Base-by-base conservation (phyloP, 441 rosid species). In the Pelargonium australe region DNA sequence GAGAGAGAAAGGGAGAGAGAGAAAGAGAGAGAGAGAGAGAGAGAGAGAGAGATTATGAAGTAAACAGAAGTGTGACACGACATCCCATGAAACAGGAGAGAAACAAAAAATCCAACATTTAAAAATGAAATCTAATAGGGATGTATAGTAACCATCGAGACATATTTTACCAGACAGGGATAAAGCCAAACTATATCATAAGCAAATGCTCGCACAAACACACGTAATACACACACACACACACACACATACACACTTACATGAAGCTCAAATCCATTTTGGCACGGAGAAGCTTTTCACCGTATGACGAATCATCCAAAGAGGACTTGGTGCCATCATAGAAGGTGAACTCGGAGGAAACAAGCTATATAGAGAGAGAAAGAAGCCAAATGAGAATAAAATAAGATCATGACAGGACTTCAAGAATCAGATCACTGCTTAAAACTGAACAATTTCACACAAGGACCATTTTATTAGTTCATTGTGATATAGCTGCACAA, bases 261-360 rank as follows among this genome's bases (percentile, higher is more conserved):
- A 96, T 96, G 83, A 96, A 96, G 84, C 87, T 92, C 76, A 93
- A 81, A 82, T 96, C 99, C 96, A 91, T 73, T 83, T 88, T 96
- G 57, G 94, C 96, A 61, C 98, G 96, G 63, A 96, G 79, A 80
- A 96, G 97, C 89, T 83, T 93, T 88, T 96, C 99, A 41, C 91
- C 88, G 63, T 82, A 79, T 23, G 89, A 81, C 45, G 92, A 86
- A 84, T 91, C 95, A 74, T 89, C 96, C 68, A 96, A 72, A 73
- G 87, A 83, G 67, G 98, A 91, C 80, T 92, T 96, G 64, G 97
- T 86, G 70, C 97, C 91, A 78, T 96, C 99, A 81, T 84, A 96
- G 81, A 96, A 96, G 8, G 96, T 96, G 77, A 96, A 89, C 83
- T 96, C 99, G 3, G 99, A 89, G 79, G 97, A 86, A 76, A 96